Evolutionary conservation across 2,329 filamentous ascomycete species (phyloP), one percentile per base, ranked within the genome.

Genomic region (Penicillium nordicum): DNA sequence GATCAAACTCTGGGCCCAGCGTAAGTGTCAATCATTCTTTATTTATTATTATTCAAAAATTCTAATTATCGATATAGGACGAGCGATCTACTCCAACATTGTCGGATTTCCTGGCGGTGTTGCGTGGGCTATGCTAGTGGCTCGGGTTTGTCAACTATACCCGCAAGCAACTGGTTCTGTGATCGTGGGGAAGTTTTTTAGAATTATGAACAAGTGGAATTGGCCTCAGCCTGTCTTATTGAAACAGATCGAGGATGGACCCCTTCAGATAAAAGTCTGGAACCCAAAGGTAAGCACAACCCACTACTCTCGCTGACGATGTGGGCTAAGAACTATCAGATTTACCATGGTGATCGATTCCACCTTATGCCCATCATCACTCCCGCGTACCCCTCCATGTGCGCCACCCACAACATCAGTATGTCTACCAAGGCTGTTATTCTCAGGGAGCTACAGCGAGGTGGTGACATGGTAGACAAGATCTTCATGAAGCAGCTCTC

Each of bases 281-380:
- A 97, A 99, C 68, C 94, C 94, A 34, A 88, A 88, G 80, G 89
- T 91, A 76, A 62, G 79, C 64, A 36, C 7, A 32, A n/a, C 14
- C 11, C 6, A 36, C 14, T 5, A 16, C 27, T 36, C 16, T 34
- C 14, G 14, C 41, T n/a, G 27, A 25, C 16, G 10, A 27, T 23
- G 21, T 36, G 8, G n/a, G 37, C 57, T 63, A 34, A 63, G 11
- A 11, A 49, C n/a, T 34, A n/a, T 38, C 66, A 90, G 82, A 79
- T 92, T 30, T 95, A 96, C 72, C 85, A 86, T 58, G 84, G 85
- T 53, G 94, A 97, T 73, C 84, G 84, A 42, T 89, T 86, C 63
- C 93, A 97, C 74, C 79, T 97, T 50, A 99, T 99, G 94, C 94
- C 94, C 29, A 90, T 99, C 74, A 97, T 99, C 69, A 99, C 94